Evolutionary conservation across 176 grass and related monocot species (phyloP).

Genomic region (Luzula sylvatica): DNA sequence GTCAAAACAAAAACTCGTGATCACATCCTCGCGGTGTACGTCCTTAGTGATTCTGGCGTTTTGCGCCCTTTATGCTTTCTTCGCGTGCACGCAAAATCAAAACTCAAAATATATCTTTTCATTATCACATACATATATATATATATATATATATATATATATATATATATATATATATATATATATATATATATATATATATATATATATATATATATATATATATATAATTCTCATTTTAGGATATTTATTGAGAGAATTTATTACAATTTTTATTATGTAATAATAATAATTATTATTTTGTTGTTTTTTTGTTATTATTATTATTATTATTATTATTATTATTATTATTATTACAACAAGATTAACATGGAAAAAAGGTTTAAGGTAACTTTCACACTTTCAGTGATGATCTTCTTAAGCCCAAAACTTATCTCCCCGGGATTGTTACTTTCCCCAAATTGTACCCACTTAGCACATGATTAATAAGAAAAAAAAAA

Average conservation of each 20-base stretch:
- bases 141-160: constrained; percentile 12
- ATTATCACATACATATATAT: not conserved
- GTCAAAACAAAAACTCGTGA: not conserved
- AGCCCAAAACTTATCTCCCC: constrained; percentile 10
- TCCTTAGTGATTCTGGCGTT: not conserved
- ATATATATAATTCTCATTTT: not conserved
- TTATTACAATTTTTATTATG: not conserved
- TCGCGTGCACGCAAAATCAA: not conserved
- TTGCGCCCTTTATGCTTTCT: not conserved
- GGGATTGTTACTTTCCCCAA: not conserved
- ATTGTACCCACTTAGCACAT: not conserved
- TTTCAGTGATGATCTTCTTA: not conserved
- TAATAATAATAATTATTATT: not conserved
- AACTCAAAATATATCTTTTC: not conserved
- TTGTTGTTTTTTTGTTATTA: no score
- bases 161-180: not conserved
- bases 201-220: constrained; percentile 3
- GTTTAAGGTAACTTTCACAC: not conserved
- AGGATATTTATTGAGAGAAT: not conserved
- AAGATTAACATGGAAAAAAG: not conserved
- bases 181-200: constrained; percentile 7
- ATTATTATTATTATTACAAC: not conserved
- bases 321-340: constrained; percentile 15
- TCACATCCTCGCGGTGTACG: not conserved
- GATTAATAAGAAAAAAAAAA: no score